Evolutionary conservation across 257 asterid species (phyloP).

Genomic region (Penstemon barbatus): DNA sequence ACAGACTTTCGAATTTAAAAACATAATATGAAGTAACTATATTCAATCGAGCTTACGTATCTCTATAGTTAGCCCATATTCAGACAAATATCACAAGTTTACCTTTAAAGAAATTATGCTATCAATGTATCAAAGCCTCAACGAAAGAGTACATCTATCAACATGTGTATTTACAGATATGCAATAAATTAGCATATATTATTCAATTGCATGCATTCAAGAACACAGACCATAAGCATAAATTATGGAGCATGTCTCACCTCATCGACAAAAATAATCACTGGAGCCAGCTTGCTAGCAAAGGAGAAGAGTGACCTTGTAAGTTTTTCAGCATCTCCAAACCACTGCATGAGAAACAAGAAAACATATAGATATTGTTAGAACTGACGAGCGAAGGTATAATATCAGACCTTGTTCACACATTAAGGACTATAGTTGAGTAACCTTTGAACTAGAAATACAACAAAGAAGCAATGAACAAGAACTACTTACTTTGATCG

Average conservation of each 20-base stretch:
- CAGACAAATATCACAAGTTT: background rate
- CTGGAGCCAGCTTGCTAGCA: slow-evolving; percentile 97
- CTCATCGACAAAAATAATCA: slow-evolving; percentile 95
- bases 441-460: background rate
- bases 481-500: background rate
- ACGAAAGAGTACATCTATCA: background rate
- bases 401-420: background rate
- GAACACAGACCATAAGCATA: slow-evolving; percentile 21
- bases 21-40: background rate
- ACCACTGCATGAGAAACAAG: slow-evolving; percentile 80
- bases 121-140: background rate
- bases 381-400: background rate
- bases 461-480: slow-evolving; percentile 3
- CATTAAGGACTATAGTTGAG: background rate
- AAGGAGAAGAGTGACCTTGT: slow-evolving; percentile 94
- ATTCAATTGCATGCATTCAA: slow-evolving; percentile 1
- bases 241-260: slow-evolving; percentile 41
- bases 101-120: background rate
- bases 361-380: slow-evolving; percentile 11
- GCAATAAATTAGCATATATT: slow-evolving; percentile 14
- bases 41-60: background rate
- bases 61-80: background rate
- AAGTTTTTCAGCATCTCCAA: slow-evolving; percentile 98
- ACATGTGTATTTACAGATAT: background rate
- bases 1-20: background rate